Evolutionary conservation across 2,329 filamentous ascomycete genomes (phyloP).

Genomic region (Atkinsonella texensis): DNA sequence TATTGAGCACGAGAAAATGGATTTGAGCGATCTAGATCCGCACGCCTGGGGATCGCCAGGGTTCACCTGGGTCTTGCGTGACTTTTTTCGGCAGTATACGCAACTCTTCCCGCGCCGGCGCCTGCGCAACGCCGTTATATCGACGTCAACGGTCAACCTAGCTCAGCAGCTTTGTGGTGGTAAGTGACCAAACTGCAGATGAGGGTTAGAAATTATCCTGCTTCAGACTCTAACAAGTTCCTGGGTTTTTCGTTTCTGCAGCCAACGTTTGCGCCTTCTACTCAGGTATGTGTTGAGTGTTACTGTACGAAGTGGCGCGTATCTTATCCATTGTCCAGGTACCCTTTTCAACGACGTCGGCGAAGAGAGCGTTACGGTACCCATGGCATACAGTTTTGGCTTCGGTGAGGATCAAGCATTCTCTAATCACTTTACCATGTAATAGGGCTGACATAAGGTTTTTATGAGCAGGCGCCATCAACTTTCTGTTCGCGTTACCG

Average conservation of each 20-base stretch:
- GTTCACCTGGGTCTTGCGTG: conserved; percentile 16
- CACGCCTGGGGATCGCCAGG: conserved; percentile 14
- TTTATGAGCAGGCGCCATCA: conserved; percentile 21
- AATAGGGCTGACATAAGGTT: neutral
- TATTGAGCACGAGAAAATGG: conserved; percentile 18
- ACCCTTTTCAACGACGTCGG: conserved; percentile 15
- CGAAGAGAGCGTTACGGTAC: conserved; percentile 6
- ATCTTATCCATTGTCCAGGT: conserved; percentile 8
- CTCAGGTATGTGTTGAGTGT: conserved; percentile 19
- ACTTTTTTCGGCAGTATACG: conserved; percentile 16
- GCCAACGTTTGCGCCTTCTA: conserved; percentile 34
- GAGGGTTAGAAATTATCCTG: no score
- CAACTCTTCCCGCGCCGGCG: conserved; percentile 18
- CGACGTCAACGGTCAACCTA: conserved; percentile 19
- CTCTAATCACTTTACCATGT: neutral
- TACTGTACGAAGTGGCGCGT: neutral
- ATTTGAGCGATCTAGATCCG: conserved; percentile 12
- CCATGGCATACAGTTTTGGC: conserved; percentile 19
- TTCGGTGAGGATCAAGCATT: conserved; percentile 15
- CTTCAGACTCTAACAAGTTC: neutral
- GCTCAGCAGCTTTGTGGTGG: conserved; percentile 22
- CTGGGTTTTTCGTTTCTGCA: conserved; percentile 5
- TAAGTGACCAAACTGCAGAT: conserved; percentile 2
- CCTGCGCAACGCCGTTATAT: conserved; percentile 20
- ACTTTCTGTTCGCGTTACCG: conserved; percentile 29